Percentiles rank a stretch among this genome's conserved stretches.
Conservation (phyloP, 805 yeast genomes). For the Metschnikowia cerradonensis region DNA sequence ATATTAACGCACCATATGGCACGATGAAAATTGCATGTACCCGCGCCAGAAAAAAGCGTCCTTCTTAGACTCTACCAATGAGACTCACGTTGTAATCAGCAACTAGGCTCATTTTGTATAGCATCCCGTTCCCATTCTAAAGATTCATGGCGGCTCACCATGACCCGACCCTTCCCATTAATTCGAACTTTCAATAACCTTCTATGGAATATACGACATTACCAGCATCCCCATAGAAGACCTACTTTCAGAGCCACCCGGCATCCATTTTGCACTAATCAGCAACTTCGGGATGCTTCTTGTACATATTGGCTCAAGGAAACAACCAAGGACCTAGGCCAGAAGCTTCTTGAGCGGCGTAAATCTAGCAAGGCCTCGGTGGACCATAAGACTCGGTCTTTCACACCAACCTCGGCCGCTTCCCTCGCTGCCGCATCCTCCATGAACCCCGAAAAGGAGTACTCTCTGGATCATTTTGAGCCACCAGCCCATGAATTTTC, state of each 20-base stretch:
- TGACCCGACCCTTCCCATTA: conserved; percentile 16
- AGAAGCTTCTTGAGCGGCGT: conserved; percentile 2
- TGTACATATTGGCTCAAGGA: conserved; percentile 17
- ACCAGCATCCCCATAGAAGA: conserved; percentile 8
- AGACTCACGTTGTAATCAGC: background rate
- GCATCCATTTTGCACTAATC: conserved; percentile 17
- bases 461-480: background rate
- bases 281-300: conserved; percentile 16
- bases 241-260: conserved; percentile 15
- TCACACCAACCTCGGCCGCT: background rate
- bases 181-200: conserved; percentile 10
- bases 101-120: background rate
- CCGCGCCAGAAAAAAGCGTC: conserved; percentile 3
- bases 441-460: background rate
- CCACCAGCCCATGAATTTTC: background rate
- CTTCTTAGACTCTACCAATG: background rate
- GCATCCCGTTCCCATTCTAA: background rate
- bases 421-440: background rate
- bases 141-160: conserved; percentile 6
- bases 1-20: background rate
- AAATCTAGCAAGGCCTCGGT: background rate
- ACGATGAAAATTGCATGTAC: background rate
- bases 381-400: background rate
- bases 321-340: conserved; percentile 11
- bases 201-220: conserved; percentile 15